Base-by-base conservation (phyloP, 495 filamentous ascomycete species). In the Tuber aestivum region DNA sequence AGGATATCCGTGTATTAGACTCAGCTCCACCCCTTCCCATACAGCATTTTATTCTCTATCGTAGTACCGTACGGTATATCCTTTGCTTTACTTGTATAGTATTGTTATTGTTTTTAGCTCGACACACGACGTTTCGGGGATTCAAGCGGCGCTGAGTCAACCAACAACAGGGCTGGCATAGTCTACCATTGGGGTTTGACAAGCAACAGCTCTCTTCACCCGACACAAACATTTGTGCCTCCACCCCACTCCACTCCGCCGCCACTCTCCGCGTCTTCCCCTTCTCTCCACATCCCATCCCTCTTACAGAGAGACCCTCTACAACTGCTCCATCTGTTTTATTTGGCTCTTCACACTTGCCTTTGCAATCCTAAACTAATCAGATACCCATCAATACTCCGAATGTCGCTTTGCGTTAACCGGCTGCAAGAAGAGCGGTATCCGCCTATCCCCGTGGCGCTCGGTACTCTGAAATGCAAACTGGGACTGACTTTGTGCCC, bases 401-500 rank as follows among this genome's bases (percentile, higher is more conserved):
- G 45, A 41, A 97, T 97, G 94, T 91, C 94, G 70, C 89, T 97
- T 40, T 96, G 93, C 83, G 88, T 90, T 82, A 96, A 95, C 83
- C 90, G 95, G 45, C 87, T 98, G 27, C 91, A 93, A 72, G 95
- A 98, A 84, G 95, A 98, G 86, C 88, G 94, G 94, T 95, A 88
- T 65, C 56, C 10, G 56, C 56, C 56, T 35, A 20, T 27, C 56
- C 16, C 27, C 56, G 12, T 12, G 3, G 14, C 35, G 27, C 42
- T 23, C 70, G 37, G 41, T 70, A 56, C n/a, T 41, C 65, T 20
- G 35, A 32, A 44, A 74, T 41, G 65, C 14, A 37, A 37, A 41
- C 23, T 35, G 16, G 48, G 37, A 65, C 74, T 83, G 69, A 83
- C 44, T 41, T 70, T 68, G 27, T 76, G 4, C 41, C 10, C 32